These are phyloP conservation scores for Hylodesmum podocarpum DNA, from an alignment of 306 rosid genomes.

Conservation along the genomic window DNA sequence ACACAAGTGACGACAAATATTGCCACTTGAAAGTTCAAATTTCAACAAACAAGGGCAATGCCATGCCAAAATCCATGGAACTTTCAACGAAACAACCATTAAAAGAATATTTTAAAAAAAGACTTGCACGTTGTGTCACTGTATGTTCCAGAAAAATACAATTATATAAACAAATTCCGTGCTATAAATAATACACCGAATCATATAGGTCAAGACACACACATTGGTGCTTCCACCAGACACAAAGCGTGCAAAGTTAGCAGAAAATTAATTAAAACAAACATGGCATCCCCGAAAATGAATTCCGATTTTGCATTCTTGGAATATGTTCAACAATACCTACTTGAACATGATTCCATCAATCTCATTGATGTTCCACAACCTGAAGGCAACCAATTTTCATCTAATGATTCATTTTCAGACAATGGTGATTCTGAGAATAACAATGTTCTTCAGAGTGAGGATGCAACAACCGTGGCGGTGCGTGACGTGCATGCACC, in stretches of 20 bases:
- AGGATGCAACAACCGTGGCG: neutral
- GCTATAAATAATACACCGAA: neutral
- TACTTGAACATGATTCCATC: constrained; percentile 15
- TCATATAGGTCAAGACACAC: neutral
- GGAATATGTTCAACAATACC: constrained; percentile 28
- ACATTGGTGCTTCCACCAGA: neutral
- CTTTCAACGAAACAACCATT: neutral
- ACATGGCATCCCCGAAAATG: constrained; percentile 7
- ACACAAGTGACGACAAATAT: neutral
- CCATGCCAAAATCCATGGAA: neutral
- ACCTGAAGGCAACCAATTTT: neutral
- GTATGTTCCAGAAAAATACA: neutral
- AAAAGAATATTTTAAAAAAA: neutral
- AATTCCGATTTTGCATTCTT: constrained; percentile 13
- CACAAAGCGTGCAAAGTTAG: neutral
- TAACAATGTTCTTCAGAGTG: neutral
- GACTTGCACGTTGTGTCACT: constrained; percentile 12
- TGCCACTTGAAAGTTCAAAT: constrained; percentile 4
- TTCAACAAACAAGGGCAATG: too few species aligned
- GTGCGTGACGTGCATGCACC: neutral
- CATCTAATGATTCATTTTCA: neutral
- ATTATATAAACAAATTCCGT: neutral
- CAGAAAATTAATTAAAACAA: neutral
- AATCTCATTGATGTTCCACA: neutral
- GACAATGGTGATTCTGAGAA: neutral